Base-by-base conservation (phyloP, 148 eudicot genomes). In the Hydrangea macrophylla region DNA sequence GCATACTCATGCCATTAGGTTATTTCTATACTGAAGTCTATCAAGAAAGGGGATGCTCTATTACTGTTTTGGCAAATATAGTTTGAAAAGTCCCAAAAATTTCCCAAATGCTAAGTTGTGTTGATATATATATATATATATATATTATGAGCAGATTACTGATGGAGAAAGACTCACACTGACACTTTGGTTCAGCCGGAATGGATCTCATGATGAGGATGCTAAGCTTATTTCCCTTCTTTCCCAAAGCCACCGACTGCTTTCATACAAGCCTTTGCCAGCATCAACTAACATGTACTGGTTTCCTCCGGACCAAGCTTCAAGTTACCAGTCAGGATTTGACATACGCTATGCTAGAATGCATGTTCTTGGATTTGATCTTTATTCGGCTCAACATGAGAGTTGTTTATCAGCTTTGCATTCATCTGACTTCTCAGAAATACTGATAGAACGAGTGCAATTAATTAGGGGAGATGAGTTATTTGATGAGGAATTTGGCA, bases 231-330 rank as follows among this genome's bases (percentile, higher is more conserved):
- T 94, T 60, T 78, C 84, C 60, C 81, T 80, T 57, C 77, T 94
- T 69, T 72, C 81, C 26, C 79, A 74, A 39, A 70, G 56, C 31
- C 68, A 26, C 7, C 73, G 75, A 17, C 70, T 75, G 58, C 51
- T 60, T 64, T 58, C 76, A 36, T 62, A 50, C 67, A 69, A 81
- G 60, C 99, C 97, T n/a, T 54, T 68, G 55, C 86, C 89, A 51
- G 97, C 91, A 65, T 81, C 99, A 55, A 84, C 70, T 73, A 85
- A 81, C 65, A 94, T 94, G 99, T 94, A 94, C 73, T 91, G 97
- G 97, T 87, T 88, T 81, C 84, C 93, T 58, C 77, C 90, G 2
- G 81, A 82, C 9, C 75, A 79, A 58, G 72, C 66, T 60, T 83
- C 86, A 64, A 80, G 66, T 70, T 70, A 73, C 65, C 76, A 81